Conservation (phyloP, 148 eudicot genomes). For the Fagopyrum tataricum region DNA sequence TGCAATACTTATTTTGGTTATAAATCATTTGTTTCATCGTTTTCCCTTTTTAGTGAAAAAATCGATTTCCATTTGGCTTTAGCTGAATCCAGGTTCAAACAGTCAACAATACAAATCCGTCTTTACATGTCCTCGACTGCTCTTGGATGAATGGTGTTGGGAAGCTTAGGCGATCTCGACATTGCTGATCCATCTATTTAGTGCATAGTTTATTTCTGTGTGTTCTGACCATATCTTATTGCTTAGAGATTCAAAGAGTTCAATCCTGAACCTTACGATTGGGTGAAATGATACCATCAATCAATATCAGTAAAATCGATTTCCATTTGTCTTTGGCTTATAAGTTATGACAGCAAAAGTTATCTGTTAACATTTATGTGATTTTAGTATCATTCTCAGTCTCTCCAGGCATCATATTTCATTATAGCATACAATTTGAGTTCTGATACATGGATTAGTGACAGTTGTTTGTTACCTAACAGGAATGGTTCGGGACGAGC, state of each 20-base stretch:
- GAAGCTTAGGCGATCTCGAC: too few species aligned
- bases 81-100: background rate
- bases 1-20: background rate
- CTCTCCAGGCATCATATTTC: too few species aligned
- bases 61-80: background rate
- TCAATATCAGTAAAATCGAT: background rate
- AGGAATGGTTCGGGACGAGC: slow-evolving; percentile 85
- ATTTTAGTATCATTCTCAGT: too few species aligned
- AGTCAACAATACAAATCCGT: background rate
- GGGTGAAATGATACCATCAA: background rate
- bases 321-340: too few species aligned
- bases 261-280: background rate
- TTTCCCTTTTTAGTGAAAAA: background rate
- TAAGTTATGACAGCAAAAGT: too few species aligned
- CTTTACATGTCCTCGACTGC: background rate
- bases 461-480: slow-evolving; percentile 16
- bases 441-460: background rate
- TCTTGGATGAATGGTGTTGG: too few species aligned
- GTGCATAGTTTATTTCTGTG: background rate
- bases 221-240: background rate
- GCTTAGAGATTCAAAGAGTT: background rate
- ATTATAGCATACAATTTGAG: too few species aligned
- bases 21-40: background rate
- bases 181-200: too few species aligned
- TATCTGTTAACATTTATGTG: too few species aligned